Evolutionary conservation across 2,329 filamentous ascomycete species (phyloP).

Genomic region (Cladophialophora yegresii): DNA sequence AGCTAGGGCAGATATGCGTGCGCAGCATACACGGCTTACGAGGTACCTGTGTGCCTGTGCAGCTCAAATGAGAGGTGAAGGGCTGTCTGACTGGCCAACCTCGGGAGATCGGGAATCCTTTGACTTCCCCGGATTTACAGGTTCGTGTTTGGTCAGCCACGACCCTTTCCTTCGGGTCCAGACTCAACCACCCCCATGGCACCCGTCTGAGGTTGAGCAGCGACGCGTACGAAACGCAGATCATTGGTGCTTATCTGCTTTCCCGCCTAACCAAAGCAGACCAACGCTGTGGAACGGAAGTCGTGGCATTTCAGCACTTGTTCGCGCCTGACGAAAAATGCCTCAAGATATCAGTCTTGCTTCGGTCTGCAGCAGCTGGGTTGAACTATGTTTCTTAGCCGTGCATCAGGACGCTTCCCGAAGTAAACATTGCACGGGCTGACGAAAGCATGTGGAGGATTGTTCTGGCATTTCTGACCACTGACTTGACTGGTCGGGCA

Average conservation of each 20-base stretch:
- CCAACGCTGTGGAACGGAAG: neutral
- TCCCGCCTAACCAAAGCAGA: neutral
- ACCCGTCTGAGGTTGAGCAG: neutral
- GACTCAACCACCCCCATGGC: neutral
- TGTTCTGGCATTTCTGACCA: slow-evolving; percentile 1
- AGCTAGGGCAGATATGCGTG: neutral
- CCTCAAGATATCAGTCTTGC: slow-evolving; percentile 2
- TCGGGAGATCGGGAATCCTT: neutral
- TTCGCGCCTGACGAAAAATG: neutral
- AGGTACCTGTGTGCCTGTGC: no score
- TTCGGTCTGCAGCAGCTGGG: neutral
- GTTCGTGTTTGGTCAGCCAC: neutral
- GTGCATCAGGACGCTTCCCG: neutral
- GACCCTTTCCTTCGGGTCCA: neutral
- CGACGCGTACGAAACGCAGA: neutral
- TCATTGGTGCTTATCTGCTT: neutral
- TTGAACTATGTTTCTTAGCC: neutral
- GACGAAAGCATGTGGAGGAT: slow-evolving; percentile 3
- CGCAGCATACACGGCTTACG: neutral
- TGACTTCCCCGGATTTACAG: neutral
- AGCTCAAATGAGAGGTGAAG: neutral
- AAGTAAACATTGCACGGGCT: neutral
- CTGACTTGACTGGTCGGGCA: slow-evolving; percentile 4
- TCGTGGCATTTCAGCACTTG: neutral
- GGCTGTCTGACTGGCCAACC: neutral